These are phyloP conservation scores for Alternaria ventricosa DNA, from an alignment of 2,329 filamentous ascomycete genomes.

Conservation along the genomic window DNA sequence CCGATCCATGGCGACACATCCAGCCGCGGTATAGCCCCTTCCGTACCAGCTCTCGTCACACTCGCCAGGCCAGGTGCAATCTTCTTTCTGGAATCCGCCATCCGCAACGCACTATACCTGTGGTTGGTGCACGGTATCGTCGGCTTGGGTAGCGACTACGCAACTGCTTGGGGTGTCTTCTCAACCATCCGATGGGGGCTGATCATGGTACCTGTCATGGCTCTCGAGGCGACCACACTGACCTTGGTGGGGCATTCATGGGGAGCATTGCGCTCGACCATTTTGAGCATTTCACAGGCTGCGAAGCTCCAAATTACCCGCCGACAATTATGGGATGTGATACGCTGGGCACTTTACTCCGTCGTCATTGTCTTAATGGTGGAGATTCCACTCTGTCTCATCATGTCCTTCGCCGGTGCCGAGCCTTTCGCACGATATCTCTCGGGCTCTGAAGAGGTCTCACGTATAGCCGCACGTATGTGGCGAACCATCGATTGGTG, in stretches of 20 bases:
- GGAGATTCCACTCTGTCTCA: constrained; percentile 68
- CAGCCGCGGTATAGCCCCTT: constrained; percentile 25
- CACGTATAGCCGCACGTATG: constrained; percentile 69
- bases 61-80: constrained; percentile 64
- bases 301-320: constrained; percentile 26
- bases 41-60: constrained; percentile 54
- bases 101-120: constrained; percentile 73
- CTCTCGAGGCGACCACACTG: constrained; percentile 69
- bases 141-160: constrained; percentile 67
- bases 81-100: constrained; percentile 68
- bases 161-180: constrained; percentile 77
- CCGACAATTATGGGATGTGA: constrained; percentile 51
- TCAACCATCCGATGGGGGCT: constrained; percentile 77
- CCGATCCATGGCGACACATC: constrained; percentile 6
- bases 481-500: constrained; percentile 65
- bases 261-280: constrained; percentile 58
- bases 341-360: constrained; percentile 62
- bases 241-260: constrained; percentile 72
- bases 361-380: constrained; percentile 60
- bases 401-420: constrained; percentile 66
- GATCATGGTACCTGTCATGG: constrained; percentile 74
- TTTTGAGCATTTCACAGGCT: constrained; percentile 33
- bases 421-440: constrained; percentile 68
- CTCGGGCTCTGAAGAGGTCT: constrained; percentile 63
- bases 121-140: constrained; percentile 73